Evolutionary conservation across 1,139 yeast genomes (phyloP).

Genomic region (Trichomonascaceae sp.): DNA sequence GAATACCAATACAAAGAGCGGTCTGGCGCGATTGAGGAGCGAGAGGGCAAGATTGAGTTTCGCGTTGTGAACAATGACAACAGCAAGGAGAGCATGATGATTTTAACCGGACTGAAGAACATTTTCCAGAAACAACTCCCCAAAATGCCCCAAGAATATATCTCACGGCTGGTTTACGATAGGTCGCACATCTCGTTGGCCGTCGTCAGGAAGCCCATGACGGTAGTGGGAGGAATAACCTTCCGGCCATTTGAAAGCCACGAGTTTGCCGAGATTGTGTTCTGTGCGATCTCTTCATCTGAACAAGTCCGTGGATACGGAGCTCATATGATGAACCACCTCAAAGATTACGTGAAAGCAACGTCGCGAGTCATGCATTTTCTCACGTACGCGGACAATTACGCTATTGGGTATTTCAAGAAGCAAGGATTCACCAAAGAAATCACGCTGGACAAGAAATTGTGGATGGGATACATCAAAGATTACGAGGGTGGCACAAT

Average conservation of each 20-base stretch:
- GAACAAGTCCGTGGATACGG: slow-evolving; percentile 98
- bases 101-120: slow-evolving; percentile 86
- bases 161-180: slow-evolving; percentile 87
- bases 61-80: slow-evolving; percentile 94
- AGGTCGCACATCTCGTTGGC: slow-evolving; percentile 92
- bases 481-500: slow-evolving; percentile 98
- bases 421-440: slow-evolving; percentile 98
- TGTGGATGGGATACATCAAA: slow-evolving; percentile 98
- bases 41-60: slow-evolving; percentile 83
- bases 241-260: slow-evolving; percentile 85
- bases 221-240: slow-evolving; percentile 97
- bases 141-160: slow-evolving; percentile 96
- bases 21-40: slow-evolving; percentile 87
- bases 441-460: slow-evolving; percentile 65
- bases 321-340: slow-evolving; percentile 95
- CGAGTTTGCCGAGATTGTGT: slow-evolving; percentile 93
- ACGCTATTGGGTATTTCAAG: slow-evolving; percentile 96
- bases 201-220: slow-evolving; percentile 79
- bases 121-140: slow-evolving; percentile 96
- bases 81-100: slow-evolving; percentile 74
- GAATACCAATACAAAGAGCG: slow-evolving; percentile 78
- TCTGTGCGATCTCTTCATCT: slow-evolving; percentile 93
- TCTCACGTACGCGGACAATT: slow-evolving; percentile 93
- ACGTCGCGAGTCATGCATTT: slow-evolving; percentile 81
- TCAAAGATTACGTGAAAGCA: slow-evolving; percentile 86